phyloP scores from a whole-genome alignment of 192 early-diverging fungal genomes.

The Cetraspora pellucida region DNA sequence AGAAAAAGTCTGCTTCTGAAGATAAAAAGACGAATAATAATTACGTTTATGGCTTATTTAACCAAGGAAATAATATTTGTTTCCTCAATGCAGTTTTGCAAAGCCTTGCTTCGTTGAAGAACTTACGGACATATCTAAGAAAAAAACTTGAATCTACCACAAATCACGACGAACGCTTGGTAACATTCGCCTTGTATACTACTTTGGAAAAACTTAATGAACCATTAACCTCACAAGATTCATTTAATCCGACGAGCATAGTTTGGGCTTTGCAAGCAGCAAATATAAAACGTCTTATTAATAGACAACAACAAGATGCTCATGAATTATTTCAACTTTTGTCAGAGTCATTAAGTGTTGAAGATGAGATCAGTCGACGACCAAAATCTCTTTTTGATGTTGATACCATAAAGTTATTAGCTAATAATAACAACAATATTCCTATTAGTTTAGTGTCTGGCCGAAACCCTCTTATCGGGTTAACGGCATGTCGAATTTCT shows the following conservation, averaged over 20 bases:
- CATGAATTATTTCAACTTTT: constrained; percentile 83
- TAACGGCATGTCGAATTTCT: constrained; percentile 68
- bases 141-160: not conserved
- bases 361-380: constrained; percentile 41
- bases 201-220: constrained; percentile 38
- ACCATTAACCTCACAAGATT: constrained; percentile 32
- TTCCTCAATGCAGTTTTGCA: constrained; percentile 90
- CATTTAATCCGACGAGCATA: constrained; percentile 61
- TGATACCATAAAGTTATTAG: not conserved
- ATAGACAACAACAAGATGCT: constrained; percentile 80
- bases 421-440: not conserved
- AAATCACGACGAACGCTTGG: constrained; percentile 26
- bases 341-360: constrained; percentile 62
- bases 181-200: constrained; percentile 38
- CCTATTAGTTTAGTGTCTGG: not conserved
- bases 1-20: no score
- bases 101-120: constrained; percentile 33
- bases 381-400: constrained; percentile 29
- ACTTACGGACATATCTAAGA: constrained; percentile 28
- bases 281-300: constrained; percentile 53
- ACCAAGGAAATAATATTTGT: constrained; percentile 82
- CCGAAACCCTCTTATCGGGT: constrained; percentile 71
- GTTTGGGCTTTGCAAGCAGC: constrained; percentile 47
- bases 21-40: constrained; percentile 2
- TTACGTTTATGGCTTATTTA: constrained; percentile 69